phyloP scores from a whole-genome alignment of 371 early-diverging fungal species.

The Nematocida major region DNA sequence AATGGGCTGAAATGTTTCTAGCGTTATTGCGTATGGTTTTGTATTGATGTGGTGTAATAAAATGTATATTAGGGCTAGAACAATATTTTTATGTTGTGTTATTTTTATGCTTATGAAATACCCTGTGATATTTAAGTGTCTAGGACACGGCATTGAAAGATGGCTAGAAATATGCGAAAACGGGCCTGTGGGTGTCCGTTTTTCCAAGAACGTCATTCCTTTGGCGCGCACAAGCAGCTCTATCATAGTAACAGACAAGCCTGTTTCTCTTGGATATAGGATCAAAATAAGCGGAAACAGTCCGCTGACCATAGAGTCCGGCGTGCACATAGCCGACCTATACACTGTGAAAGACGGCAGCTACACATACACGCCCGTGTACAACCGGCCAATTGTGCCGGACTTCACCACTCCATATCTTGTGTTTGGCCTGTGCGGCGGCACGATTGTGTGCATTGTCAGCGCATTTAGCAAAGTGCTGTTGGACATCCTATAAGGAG shows the following conservation, averaged over 20 bases:
- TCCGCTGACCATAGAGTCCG: constrained; percentile 24
- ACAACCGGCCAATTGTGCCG: constrained; percentile 31
- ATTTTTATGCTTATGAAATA: too few relatives aligned
- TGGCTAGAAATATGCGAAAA: not conserved
- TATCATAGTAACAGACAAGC: not conserved
- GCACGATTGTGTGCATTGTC: constrained; percentile 7
- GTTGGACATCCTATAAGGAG: constrained; percentile 6
- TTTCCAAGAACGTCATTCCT: constrained; percentile 26
- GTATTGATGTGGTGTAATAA: too few relatives aligned
- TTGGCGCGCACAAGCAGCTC: not conserved
- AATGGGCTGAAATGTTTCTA: too few relatives aligned
- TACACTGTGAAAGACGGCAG: not conserved
- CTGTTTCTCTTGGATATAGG: not conserved
- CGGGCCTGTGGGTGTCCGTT: not conserved
- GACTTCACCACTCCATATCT: constrained; percentile 48
- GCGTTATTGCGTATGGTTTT: too few relatives aligned
- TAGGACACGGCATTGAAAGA: constrained; percentile 14
- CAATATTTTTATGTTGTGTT: too few relatives aligned
- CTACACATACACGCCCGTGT: not conserved
- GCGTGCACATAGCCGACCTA: not conserved
- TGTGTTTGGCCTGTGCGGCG: constrained; percentile 41
- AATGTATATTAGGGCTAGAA: too few relatives aligned
- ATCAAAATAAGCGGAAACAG: not conserved
- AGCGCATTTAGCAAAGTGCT: constrained; percentile 36
- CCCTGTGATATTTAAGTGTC: not conserved